Conservation (phyloP, 768 basidiomycete species). For the Suillus hirtellus region DNA sequence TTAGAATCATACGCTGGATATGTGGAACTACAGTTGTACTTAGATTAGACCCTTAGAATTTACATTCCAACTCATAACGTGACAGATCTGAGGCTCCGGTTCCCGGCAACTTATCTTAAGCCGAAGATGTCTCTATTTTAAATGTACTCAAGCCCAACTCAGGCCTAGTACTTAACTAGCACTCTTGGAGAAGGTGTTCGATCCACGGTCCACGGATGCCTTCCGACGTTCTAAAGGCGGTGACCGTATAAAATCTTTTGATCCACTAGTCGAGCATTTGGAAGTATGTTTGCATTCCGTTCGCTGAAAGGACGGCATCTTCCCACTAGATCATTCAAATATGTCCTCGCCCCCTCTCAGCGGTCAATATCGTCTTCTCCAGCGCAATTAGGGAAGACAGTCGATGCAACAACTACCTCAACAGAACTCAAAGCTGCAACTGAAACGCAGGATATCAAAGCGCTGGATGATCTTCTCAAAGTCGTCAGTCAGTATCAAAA, state of each 20-base stretch:
- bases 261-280: background rate
- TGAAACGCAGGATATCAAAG: constrained; percentile 59
- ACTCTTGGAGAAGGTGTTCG: constrained; percentile 63
- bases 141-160: background rate
- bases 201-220: constrained; percentile 18
- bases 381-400: background rate
- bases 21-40: background rate
- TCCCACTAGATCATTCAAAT: background rate
- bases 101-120: background rate
- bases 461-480: constrained; percentile 57
- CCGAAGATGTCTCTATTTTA: background rate
- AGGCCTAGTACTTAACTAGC: constrained; percentile 35
- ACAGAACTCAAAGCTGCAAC: constrained; percentile 32
- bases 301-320: background rate
- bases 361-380: constrained; percentile 9
- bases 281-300: constrained; percentile 5
- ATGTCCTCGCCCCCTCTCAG: background rate
- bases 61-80: background rate
- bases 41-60: background rate
- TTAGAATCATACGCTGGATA: background rate
- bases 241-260: background rate
- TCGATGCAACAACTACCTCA: background rate
- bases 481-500: constrained; percentile 51
- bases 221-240: background rate
- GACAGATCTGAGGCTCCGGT: background rate